Conservation (phyloP, 805 yeast genomes). For the Starmerella sirachaensis region DNA sequence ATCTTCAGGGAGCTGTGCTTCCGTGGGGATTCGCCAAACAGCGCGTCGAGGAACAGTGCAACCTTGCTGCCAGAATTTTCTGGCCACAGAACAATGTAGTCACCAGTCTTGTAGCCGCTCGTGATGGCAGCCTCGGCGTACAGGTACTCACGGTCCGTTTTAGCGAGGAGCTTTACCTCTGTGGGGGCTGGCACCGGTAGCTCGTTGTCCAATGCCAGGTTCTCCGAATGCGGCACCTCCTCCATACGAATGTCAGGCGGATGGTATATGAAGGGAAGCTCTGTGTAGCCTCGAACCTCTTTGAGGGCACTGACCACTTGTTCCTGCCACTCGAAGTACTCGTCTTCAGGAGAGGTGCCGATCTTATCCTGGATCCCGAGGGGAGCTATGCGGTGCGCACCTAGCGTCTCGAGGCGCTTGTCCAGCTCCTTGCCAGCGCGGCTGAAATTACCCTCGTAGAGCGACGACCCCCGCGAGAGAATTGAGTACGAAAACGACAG, state of each 20-base stretch:
- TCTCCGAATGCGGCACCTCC: conserved; percentile 9
- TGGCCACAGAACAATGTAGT: conserved; percentile 81
- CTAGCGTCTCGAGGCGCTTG: conserved; percentile 38
- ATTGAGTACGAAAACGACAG: conserved; percentile 43
- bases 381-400: conserved; percentile 50
- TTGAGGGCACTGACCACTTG: conserved; percentile 46
- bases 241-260: conserved; percentile 41
- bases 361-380: conserved; percentile 77
- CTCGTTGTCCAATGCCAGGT: not conserved
- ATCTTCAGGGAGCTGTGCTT: conserved; percentile 35
- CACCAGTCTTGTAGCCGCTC: conserved; percentile 58
- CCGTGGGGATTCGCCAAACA: conserved; percentile 35
- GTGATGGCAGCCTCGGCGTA: conserved; percentile 59
- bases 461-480: conserved; percentile 73
- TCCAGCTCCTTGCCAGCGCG: conserved; percentile 47
- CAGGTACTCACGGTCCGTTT: conserved; percentile 29
- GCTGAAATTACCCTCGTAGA: conserved; percentile 63
- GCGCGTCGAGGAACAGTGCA: conserved; percentile 40
- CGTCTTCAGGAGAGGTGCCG: conserved; percentile 70
- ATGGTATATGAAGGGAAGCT: conserved; percentile 54
- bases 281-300: conserved; percentile 45
- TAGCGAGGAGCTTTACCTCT: not conserved
- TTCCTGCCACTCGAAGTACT: conserved; percentile 72
- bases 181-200: not conserved
- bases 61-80: conserved; percentile 57